Percentiles rank a stretch among this genome's conserved stretches.
Evolutionary conservation across 164 flowering plant species (phyloP).

Genomic region (Vitis cinerea): DNA sequence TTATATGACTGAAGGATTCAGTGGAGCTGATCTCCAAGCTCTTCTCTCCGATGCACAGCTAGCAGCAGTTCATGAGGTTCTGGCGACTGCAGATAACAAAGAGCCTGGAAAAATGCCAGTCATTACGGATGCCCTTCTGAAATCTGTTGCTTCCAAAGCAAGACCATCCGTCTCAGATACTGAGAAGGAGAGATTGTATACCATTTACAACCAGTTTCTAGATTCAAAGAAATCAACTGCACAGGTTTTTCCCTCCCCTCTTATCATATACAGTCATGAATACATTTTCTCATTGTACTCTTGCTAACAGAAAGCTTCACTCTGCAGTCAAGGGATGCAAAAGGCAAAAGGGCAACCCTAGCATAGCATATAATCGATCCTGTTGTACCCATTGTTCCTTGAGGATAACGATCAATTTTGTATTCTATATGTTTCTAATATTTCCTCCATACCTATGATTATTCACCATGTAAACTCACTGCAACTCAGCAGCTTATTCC

Average conservation of each 20-base stretch:
- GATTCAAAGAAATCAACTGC: conserved; percentile 75
- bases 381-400: too few species aligned
- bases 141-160: conserved; percentile 64
- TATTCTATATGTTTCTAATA: too few species aligned
- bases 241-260: conserved; percentile 44
- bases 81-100: conserved; percentile 33
- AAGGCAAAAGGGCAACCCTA: conserved; percentile 77
- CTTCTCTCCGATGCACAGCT: conserved; percentile 94
- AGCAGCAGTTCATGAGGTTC: conserved; percentile 76
- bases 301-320: neutral
- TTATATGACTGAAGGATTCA: conserved; percentile 83
- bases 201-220: conserved; percentile 78
- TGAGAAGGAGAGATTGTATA: conserved; percentile 72
- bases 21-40: conserved; percentile 98
- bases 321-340: conserved; percentile 73
- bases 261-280: neutral
- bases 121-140: conserved; percentile 57
- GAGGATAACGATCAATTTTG: too few species aligned
- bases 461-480: too few species aligned
- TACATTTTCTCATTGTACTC: neutral
- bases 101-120: conserved; percentile 49
- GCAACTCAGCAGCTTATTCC: too few species aligned
- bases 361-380: conserved; percentile 29
- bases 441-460: too few species aligned
- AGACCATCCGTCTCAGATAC: conserved; percentile 86